Evolutionary conservation across 2,329 filamentous ascomycete genomes (phyloP), one percentile per base, ranked within the genome.

Genomic region (Ascomycota sp.): DNA sequence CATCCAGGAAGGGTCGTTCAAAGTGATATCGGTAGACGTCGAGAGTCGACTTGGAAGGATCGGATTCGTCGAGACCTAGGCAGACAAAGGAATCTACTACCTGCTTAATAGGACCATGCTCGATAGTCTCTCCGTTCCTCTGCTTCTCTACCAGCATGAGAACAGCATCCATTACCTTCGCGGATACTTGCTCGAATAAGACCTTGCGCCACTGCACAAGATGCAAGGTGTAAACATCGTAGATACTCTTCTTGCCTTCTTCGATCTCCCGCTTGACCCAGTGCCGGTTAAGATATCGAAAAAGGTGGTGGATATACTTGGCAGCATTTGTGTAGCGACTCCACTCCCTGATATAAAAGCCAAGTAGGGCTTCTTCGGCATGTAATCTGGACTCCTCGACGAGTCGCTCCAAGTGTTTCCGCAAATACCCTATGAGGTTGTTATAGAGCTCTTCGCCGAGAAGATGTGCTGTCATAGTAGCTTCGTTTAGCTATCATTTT

Each of bases 241-340:
- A 95, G 7, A 95, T 80, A 47, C 86, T 80, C 62, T 95, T 93
- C 60, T 98, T 95, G 27, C 89, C 89, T 54, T 98, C 89, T 41
- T 98, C 89, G 58, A 98, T 92, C 58, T 98, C 89, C 25, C 89
- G 69, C 65, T 93, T 98, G 2, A 98, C 89, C 89, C 91, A 98
- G 57, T 98, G 89, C 25, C 89, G 72, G 50, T 98, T 98, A 24
- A 98, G 70, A 50, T 98, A 98, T 35, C 77, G 66, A 62, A 98
- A 98, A 7, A 98, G 62, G 51, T 98, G 86, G 55, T 98, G 91
- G 52, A 93, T 89, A 58, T 92, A 98, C 55, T 91, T 92, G 38
- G 84, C 89, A 1, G 89, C 86, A 10, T 79, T 81, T 2, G 89
- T 98, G 58, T 93, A 98, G 39, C 89, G 72, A 43, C 77, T 74